phyloP scores from a whole-genome alignment of 768 basidiomycete genomes.

The Phylloporus scabripes region DNA sequence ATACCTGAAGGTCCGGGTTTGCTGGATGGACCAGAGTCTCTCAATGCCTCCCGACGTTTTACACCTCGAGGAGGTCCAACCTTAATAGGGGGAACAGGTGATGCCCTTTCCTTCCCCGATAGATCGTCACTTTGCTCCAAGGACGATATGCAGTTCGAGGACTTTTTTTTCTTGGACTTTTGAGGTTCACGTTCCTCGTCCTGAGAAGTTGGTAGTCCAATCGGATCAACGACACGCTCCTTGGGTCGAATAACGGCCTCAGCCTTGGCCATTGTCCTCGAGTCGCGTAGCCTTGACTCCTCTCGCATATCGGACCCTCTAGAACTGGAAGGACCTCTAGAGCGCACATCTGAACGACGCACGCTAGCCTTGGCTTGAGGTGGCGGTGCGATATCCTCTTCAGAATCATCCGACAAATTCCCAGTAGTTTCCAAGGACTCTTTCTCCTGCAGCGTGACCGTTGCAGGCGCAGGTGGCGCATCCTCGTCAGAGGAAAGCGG shows the following conservation, averaged over 20 bases:
- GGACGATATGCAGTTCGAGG: not conserved
- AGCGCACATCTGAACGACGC: not conserved
- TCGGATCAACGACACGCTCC: not conserved
- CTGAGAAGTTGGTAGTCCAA: not conserved
- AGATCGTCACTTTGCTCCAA: not conserved
- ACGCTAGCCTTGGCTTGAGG: constrained; percentile 3
- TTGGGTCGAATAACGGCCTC: not conserved
- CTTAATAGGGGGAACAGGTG: constrained; percentile 4
- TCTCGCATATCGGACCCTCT: not conserved
- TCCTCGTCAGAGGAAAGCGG: constrained; percentile 13
- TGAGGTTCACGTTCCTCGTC: constrained; percentile 3
- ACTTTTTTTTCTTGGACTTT: not conserved
- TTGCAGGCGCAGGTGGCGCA: not conserved
- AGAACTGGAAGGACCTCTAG: not conserved
- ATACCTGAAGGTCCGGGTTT: not conserved
- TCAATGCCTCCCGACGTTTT: constrained; percentile 8
- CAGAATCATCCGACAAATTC: not conserved
- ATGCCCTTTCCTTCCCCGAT: constrained; percentile 6
- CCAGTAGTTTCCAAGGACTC: not conserved
- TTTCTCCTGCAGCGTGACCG: not conserved
- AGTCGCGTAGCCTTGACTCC: not conserved
- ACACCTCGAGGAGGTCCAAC: constrained; percentile 25
- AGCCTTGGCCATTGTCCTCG: not conserved
- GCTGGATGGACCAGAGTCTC: not conserved
- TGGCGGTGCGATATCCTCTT: not conserved